Conservation (phyloP, 768 basidiomycete species). For the Omphalotus guepiniiformis region DNA sequence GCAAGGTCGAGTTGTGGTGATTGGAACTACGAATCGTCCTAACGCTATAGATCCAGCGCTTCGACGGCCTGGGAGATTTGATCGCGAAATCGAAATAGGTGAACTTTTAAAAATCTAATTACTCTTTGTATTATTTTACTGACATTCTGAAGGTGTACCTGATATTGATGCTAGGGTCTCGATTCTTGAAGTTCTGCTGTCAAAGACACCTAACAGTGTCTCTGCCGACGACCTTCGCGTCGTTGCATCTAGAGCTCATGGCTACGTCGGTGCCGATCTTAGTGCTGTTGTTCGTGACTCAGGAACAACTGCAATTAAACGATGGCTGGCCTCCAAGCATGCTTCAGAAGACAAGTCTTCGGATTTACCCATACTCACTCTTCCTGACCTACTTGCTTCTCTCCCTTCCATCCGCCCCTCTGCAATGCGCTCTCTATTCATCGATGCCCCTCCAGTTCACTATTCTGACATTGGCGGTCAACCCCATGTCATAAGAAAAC, state of each 20-base stretch:
- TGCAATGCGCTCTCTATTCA: constrained; percentile 89
- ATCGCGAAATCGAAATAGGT: constrained; percentile 41
- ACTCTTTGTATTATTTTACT: not conserved
- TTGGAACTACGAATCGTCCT: constrained; percentile 93
- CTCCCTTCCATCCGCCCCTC: constrained; percentile 84
- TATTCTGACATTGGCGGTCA: constrained; percentile 94
- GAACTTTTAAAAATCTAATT: not conserved
- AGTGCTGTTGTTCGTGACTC: constrained; percentile 86
- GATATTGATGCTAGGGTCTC: constrained; percentile 79
- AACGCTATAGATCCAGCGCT: constrained; percentile 95
- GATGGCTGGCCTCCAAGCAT: constrained; percentile 20
- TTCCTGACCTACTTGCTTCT: constrained; percentile 63
- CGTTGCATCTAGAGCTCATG: constrained; percentile 80
- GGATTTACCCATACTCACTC: constrained; percentile 41
- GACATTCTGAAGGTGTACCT: constrained; percentile 63
- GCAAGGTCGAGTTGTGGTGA: constrained; percentile 75
- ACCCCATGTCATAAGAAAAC: constrained; percentile 70
- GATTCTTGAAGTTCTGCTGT: constrained; percentile 82
- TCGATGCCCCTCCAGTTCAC: constrained; percentile 77
- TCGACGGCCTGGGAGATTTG: constrained; percentile 85
- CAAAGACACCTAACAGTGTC: constrained; percentile 76
- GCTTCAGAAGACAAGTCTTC: constrained; percentile 16
- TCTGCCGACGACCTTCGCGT: constrained; percentile 52
- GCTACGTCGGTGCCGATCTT: constrained; percentile 96
- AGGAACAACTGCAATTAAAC: constrained; percentile 69